Evolutionary conservation across 2,329 filamentous ascomycete species (phyloP).

Genomic region (Colletotrichum sp.): DNA sequence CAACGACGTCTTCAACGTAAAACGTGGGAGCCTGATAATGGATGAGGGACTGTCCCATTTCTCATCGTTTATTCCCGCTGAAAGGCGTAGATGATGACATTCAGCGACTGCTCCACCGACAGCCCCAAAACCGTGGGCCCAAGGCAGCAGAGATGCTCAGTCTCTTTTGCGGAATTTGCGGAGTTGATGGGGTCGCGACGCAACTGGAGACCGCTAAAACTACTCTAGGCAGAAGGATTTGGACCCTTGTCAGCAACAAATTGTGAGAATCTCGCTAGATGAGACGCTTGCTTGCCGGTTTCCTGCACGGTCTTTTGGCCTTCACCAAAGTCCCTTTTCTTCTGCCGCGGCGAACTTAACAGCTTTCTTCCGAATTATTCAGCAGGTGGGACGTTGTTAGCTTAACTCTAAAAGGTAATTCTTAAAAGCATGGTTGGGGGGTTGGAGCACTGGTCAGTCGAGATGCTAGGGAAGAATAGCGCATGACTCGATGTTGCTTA

Average conservation of each 20-base stretch:
- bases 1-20: neutral
- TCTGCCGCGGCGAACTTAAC: neutral
- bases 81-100: neutral
- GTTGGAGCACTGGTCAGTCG: fast-evolving
- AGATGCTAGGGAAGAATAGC: neutral
- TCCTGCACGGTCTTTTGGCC: neutral
- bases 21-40: neutral
- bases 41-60: neutral
- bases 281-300: neutral
- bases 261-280: neutral
- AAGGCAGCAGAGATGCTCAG: neutral
- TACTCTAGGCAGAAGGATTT: neutral
- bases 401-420: neutral
- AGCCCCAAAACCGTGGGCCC: neutral
- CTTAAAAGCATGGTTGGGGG: neutral
- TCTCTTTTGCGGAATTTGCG: neutral
- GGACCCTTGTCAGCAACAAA: neutral
- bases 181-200: neutral
- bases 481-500: neutral
- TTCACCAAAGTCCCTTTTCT: neutral
- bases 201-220: neutral
- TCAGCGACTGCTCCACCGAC: neutral
- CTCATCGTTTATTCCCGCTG: neutral
- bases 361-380: neutral
- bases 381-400: neutral